These are phyloP conservation scores for Arabidopsis hybrid DNA, from an alignment of 441 rosid genomes.

Conservation along the genomic window DNA sequence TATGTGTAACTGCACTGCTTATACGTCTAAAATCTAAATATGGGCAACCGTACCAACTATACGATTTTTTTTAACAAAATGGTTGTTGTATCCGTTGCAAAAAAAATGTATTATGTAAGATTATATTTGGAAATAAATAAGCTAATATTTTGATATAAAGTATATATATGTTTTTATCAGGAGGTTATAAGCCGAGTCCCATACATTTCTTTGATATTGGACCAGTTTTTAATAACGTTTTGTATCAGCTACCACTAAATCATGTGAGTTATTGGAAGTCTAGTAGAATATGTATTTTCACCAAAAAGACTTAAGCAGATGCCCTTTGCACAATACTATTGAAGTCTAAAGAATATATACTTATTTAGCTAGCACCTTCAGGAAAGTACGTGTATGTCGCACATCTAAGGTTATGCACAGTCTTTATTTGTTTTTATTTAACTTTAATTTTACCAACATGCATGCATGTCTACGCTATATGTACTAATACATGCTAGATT, in stretches of 20 bases:
- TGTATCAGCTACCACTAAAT: too few relatives aligned
- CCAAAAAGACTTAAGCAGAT: conserved; percentile 11
- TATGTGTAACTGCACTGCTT: too few relatives aligned
- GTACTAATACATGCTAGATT: background rate
- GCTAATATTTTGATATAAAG: conserved; percentile 7
- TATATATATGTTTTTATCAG: too few relatives aligned
- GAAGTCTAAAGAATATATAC: conserved; percentile 32
- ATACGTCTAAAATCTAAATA: too few relatives aligned
- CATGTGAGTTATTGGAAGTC: too few relatives aligned
- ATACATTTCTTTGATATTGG: too few relatives aligned
- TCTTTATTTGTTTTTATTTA: conserved; percentile 12
- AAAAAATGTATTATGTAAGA: background rate
- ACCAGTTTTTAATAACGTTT: too few relatives aligned
- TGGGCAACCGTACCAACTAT: background rate
- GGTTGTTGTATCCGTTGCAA: background rate
- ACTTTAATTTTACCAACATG: conserved; percentile 20
- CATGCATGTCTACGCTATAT: background rate
- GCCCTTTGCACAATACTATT: background rate
- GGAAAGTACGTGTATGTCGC: conserved; percentile 33
- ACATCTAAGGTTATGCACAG: background rate
- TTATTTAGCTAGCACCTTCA: conserved; percentile 29
- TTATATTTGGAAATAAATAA: background rate
- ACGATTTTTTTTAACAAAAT: background rate
- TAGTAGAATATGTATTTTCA: background rate
- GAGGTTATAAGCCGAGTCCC: too few relatives aligned